Evolutionary conservation across 2,329 filamentous ascomycete species (phyloP), one percentile per base, ranked within the genome.

Genomic region (Teratosphaeria epicoccoides): DNA sequence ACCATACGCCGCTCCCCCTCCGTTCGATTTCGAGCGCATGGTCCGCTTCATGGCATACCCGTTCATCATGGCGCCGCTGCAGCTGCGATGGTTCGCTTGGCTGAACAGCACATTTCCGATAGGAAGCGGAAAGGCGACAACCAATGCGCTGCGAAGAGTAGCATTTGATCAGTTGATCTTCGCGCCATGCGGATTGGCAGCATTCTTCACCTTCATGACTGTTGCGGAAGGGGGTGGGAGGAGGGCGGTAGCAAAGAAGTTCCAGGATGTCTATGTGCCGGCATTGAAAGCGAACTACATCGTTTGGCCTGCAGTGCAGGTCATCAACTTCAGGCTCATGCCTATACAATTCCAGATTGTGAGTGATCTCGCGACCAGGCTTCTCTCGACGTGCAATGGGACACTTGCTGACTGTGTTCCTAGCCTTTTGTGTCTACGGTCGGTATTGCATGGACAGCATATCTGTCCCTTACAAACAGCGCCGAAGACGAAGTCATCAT

Each of bases 391-490:
- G 25, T 48, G 6, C 7, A 24, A 24, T 24, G 12, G 20, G 6
- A n/a, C 37, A 28, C 11, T n/a, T 20, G 12, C 24, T 48, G 44
- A 46, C 26, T 25, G 37, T 24, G 29, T 10, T 25, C 20, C 10
- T 63, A 95, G 90, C 91, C 91, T 0, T 97, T 98, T 66, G 91
- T 96, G 7, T 96, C 91, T 14, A 94, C 88, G 7, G 73, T 98
- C 51, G 91, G 91, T 77, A 97, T 97, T 63, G 89, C 89, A 28
- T 97, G 91, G 93, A 97, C 93, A 10, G 91, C 90, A 20, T 98
- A 96, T 70, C 81, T 98, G 10, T 96, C 90, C 2, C 78, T 98
- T 49, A 87, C 85, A 55, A 97, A 97, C 71, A 84, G 89, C 4
- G 77, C 88, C 2, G 88, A 94, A 54, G 86, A 91, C 49, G 55